Base-by-base conservation (phyloP, 2,329 filamentous ascomycete species). In the Trichoderma afroharzianum region DNA sequence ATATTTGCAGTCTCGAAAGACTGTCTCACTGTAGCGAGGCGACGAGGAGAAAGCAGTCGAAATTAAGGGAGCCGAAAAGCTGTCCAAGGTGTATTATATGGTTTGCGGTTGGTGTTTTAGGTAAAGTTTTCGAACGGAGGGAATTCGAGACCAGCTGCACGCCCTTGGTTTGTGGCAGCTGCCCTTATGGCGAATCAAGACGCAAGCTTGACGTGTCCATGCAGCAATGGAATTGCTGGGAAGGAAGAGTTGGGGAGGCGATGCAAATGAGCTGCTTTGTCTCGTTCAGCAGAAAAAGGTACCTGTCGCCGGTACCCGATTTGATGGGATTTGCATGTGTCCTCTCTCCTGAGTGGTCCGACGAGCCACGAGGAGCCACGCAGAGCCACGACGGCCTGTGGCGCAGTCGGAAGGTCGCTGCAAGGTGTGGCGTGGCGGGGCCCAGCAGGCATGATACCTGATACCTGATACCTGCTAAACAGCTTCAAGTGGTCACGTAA, bases 1-100 rank as follows among this genome's bases (percentile, higher is more conserved):
- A 72, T 70, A 70, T 70, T 73, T 71, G 77, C 76, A 79, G 78
- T 75, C 76, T 75, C 74, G 59, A 61, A 50, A 75, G 76, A 75
- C 76, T 77, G 77, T 71, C 75, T 77, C 68, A 74, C 73, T 63
- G n/a, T 39, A 58, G 63, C 66, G 62, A 68, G 63, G 30, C 12
- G 21, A 43, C 14, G 28, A 7, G 21, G 21, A 24, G 43, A 50
- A 18, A 30, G 21, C 21, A 36, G 55, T 43, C 24, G 33, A 12
- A 11, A 26, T 18, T 28, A 61, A 61, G 15, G 39, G 57, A 61
- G n/a, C 39, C 2, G 47, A 36, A 59, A 26, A 28, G 47, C 26
- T 26, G 28, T 64, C 6, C 4, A 28, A 8, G 36, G 4, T 26
- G 50, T 58, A 71, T 64, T 43, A 50, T 59, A 50, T 57, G 26